phyloP scores from a whole-genome alignment of 176 grass and related monocot species.

The Cenchrus purpureus region DNA sequence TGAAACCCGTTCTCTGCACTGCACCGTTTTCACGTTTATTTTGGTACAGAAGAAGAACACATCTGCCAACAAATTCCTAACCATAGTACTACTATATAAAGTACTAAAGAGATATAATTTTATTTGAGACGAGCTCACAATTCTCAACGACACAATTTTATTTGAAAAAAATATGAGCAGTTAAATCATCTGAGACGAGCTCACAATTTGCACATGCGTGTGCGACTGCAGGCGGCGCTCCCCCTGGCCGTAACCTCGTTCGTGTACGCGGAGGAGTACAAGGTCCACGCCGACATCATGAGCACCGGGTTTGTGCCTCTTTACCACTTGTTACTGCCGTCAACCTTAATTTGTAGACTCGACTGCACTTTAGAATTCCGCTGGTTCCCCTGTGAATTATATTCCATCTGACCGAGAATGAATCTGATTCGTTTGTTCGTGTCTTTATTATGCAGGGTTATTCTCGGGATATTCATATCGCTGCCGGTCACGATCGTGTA shows the following conservation, averaged over 20 bases:
- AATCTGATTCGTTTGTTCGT: not conserved
- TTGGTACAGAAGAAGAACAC: not conserved
- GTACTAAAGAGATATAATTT: no score
- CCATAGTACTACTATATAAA: no score
- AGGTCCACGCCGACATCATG: constrained; percentile 91
- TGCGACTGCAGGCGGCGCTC: constrained; percentile 61
- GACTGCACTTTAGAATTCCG: not conserved
- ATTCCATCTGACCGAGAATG: not conserved
- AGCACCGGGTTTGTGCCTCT: constrained; percentile 70
- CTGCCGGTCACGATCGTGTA: constrained; percentile 82
- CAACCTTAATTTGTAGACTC: not conserved
- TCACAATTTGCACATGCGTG: constrained; percentile 8
- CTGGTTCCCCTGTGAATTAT: not conserved
- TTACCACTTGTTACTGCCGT: not conserved
- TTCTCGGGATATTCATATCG: constrained; percentile 80
- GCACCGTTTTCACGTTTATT: not conserved
- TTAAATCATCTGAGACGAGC: not conserved
- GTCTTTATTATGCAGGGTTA: constrained; percentile 51
- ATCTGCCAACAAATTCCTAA: not conserved
- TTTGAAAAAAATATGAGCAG: no score
- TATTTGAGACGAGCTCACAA: no score
- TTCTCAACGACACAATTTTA: no score
- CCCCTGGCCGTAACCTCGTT: constrained; percentile 83
- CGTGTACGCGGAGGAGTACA: constrained; percentile 92
- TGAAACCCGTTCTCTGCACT: no score